Conservation (phyloP, 176 grass and related monocot species). For the Microstegium vimineum region DNA sequence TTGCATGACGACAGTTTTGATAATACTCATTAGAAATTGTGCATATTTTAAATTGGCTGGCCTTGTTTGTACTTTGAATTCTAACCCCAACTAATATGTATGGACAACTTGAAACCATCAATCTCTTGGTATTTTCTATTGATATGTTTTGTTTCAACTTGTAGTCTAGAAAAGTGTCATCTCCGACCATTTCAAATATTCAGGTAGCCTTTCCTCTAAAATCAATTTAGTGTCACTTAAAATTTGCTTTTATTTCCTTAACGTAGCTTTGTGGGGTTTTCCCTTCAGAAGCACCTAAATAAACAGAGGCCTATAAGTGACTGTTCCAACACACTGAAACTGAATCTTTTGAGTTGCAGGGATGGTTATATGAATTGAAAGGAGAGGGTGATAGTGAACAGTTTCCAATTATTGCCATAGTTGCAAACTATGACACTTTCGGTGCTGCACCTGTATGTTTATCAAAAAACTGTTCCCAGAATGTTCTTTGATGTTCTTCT, state of each 20-base stretch:
- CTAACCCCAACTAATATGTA: neutral
- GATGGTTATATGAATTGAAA: slow-evolving; percentile 87
- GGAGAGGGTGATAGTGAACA: slow-evolving; percentile 80
- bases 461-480: neutral
- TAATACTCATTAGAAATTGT: slow-evolving; percentile 47
- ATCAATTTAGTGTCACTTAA: neutral
- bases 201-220: slow-evolving; percentile 48
- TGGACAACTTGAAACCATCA: neutral
- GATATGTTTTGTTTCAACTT: slow-evolving; percentile 19
- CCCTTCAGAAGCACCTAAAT: neutral
- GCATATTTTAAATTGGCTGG: neutral
- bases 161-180: slow-evolving; percentile 77
- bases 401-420: slow-evolving; percentile 94
- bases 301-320: neutral
- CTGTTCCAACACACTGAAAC: neutral
- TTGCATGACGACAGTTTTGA: slow-evolving; percentile 65
- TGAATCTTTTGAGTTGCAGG: slow-evolving; percentile 49
- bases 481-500: slow-evolving; percentile 18
- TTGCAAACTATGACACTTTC: slow-evolving; percentile 98
- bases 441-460: slow-evolving; percentile 87
- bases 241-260: neutral
- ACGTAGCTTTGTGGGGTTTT: too few relatives aligned
- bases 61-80: neutral
- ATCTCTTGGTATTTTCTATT: slow-evolving; percentile 13
- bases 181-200: slow-evolving; percentile 95